phyloP scores from a whole-genome alignment of 1,139 yeast species.

The Suhomyces bolitotheri region DNA sequence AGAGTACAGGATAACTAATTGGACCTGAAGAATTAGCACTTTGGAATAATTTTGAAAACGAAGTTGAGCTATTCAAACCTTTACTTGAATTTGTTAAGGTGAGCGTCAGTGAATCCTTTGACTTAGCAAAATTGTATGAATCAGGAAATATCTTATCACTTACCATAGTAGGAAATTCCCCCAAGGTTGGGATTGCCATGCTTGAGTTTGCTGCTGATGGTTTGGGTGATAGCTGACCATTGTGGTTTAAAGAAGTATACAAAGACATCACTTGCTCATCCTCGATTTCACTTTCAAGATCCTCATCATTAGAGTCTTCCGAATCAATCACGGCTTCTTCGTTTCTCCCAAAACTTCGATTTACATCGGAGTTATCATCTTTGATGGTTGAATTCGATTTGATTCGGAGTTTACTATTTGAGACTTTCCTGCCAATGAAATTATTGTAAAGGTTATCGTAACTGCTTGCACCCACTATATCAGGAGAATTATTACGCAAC shows the following conservation, averaged over 20 bases:
- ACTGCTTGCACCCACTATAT: slow-evolving; percentile 20
- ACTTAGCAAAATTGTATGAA: slow-evolving; percentile 5
- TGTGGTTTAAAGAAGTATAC: slow-evolving; percentile 42
- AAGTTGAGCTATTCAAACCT: neutral
- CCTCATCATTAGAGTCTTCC: slow-evolving; percentile 13
- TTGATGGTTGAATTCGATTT: slow-evolving; percentile 18
- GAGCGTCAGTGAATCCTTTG: slow-evolving; percentile 4
- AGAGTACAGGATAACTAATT: slow-evolving; percentile 17
- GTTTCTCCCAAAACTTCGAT: slow-evolving; percentile 4
- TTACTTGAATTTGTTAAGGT: slow-evolving; percentile 1
- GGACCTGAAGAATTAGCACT: slow-evolving; percentile 4
- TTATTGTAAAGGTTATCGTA: slow-evolving; percentile 24
- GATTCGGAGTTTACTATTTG: slow-evolving; percentile 19
- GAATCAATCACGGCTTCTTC: slow-evolving; percentile 13
- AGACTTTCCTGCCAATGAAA: slow-evolving; percentile 21
- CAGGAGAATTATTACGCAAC: slow-evolving; percentile 21
- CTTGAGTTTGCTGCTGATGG: slow-evolving; percentile 21
- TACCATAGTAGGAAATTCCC: slow-evolving; percentile 47
- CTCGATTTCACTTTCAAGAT: slow-evolving; percentile 46
- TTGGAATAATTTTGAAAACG: slow-evolving; percentile 15
- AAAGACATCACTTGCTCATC: slow-evolving; percentile 56
- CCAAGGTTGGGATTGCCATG: slow-evolving; percentile 42
- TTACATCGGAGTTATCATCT: slow-evolving; percentile 11
- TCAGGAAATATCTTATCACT: slow-evolving; percentile 13
- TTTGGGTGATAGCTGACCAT: slow-evolving; percentile 25